Conservation (phyloP, 768 basidiomycete species). For the Kwoniella newhampshirensis region DNA sequence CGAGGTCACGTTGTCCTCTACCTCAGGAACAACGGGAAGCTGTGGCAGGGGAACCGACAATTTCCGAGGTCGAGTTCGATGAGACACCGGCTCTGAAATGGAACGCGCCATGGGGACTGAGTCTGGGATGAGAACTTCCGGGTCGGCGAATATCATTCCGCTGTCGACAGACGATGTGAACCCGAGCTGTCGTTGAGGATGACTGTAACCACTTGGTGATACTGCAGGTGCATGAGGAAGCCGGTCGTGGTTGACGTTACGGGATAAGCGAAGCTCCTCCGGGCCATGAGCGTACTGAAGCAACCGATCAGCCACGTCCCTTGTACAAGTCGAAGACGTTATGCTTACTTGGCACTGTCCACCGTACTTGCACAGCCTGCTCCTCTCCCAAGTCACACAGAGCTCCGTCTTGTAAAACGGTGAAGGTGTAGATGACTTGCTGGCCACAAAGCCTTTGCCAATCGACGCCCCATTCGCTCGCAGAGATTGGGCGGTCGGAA, state of each 20-base stretch:
- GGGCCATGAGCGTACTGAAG: conserved; percentile 21
- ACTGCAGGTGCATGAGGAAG: background rate
- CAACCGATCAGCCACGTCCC: background rate
- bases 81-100: background rate
- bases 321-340: background rate
- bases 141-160: background rate
- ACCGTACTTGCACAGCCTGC: conserved; percentile 35
- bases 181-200: background rate
- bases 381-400: conserved; percentile 31
- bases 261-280: conserved; percentile 15
- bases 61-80: background rate
- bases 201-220: no score
- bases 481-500: background rate
- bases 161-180: background rate
- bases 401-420: conserved; percentile 43
- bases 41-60: conserved; percentile 9
- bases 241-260: background rate
- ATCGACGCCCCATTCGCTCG: no score
- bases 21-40: background rate
- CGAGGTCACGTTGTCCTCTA: background rate
- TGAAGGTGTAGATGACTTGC: background rate
- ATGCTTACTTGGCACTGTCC: conserved; percentile 36
- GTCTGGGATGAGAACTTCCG: background rate
- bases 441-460: no score
- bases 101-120: background rate